phyloP scores from a whole-genome alignment of 306 rosid genomes.

The Fragaria iinumae region DNA sequence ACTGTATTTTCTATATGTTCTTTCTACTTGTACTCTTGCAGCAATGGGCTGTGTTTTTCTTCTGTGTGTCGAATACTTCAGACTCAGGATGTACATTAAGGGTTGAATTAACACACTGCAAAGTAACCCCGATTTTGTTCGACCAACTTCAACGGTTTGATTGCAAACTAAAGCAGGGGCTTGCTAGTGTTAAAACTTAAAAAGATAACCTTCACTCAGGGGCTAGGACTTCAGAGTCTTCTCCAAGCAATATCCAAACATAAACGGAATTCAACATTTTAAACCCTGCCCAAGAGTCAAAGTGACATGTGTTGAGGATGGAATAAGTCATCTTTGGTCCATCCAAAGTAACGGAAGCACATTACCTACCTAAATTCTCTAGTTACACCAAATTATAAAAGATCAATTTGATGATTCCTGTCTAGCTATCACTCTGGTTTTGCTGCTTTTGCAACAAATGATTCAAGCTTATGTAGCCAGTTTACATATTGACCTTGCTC shows the following conservation, averaged over 20 bases:
- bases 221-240: too few relatives aligned
- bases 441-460: conserved; percentile 29
- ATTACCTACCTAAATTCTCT: not conserved
- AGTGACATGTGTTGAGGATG: not conserved
- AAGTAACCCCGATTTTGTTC: too few relatives aligned
- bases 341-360: not conserved
- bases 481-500: conserved; percentile 71
- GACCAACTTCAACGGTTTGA: not conserved
- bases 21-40: too few relatives aligned
- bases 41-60: too few relatives aligned
- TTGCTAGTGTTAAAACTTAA: too few relatives aligned
- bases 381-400: not conserved
- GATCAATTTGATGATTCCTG: not conserved
- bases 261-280: not conserved
- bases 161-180: not conserved
- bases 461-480: conserved; percentile 66
- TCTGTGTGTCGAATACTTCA: too few relatives aligned
- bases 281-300: not conserved
- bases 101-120: too few relatives aligned
- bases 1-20: too few relatives aligned
- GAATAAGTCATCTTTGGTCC: not conserved
- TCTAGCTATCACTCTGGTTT: conserved; percentile 27
- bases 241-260: too few relatives aligned
- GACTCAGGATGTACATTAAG: too few relatives aligned
- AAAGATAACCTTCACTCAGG: too few relatives aligned